Percentiles rank a stretch among this genome's conserved stretches.
Conservation (phyloP, 306 rosid species). For the Glycine soja region DNA sequence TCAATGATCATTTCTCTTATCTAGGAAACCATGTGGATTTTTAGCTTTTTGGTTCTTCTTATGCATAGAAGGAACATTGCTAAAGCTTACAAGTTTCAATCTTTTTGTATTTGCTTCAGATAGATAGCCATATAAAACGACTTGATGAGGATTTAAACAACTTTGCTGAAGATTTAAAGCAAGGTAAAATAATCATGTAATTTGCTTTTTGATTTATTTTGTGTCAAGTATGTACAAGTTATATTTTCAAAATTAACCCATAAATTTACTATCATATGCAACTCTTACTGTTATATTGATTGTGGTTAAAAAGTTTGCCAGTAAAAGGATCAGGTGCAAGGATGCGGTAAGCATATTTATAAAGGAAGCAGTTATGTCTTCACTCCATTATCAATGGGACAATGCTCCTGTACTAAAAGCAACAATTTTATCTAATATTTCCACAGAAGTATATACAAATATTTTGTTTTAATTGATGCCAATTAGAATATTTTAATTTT, state of each 20-base stretch:
- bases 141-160: conserved; percentile 94
- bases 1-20: conserved; percentile 20
- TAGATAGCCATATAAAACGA: conserved; percentile 94
- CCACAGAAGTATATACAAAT: background rate
- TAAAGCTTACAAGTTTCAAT: conserved; percentile 46
- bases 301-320: background rate
- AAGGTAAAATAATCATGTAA: conserved; percentile 63
- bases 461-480: conserved; percentile 14
- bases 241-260: conserved; percentile 1
- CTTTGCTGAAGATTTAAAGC: conserved; percentile 96
- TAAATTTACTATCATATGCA: background rate
- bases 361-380: conserved; percentile 8
- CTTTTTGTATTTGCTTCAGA: conserved; percentile 63
- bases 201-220: conserved; percentile 39
- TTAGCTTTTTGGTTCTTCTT: conserved; percentile 12
- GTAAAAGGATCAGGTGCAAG: background rate
- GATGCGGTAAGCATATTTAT: conserved; percentile 25
- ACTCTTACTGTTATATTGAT: conserved; percentile 21
- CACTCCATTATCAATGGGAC: conserved; percentile 1
- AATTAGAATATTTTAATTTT: conserved; percentile 19
- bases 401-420: conserved; percentile 10
- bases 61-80: conserved; percentile 37
- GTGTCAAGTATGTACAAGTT: conserved; percentile 28
- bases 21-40: conserved; percentile 18
- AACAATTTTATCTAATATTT: conserved; percentile 22